Evolutionary conservation across 768 basidiomycete genomes (phyloP), one percentile per base, ranked within the genome.

Genomic region (Tulasnella sp.): DNA sequence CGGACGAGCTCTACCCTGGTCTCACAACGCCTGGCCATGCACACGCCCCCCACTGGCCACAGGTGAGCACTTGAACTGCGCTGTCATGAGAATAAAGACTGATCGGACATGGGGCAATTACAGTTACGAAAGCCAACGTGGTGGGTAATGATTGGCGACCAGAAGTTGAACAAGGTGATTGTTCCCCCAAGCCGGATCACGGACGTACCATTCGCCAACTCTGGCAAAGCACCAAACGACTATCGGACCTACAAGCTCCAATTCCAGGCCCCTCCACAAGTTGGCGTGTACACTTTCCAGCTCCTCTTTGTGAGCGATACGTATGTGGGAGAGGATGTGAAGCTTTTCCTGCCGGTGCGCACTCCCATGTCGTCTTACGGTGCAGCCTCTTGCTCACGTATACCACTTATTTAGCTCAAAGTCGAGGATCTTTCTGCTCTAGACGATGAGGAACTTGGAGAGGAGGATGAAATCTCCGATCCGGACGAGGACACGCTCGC

Each of bases 401-500:
- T 62, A 1, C 42, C 9, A 1, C 21, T 53, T 21, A 38, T 64
- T 8, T 64, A 94, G 90, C 82, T 96, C 63, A 85, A 86, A 69
- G 85, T 96, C 32, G 88, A 93, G 55, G 85, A 90, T 43, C 73
- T 80, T 3, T 77, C 83, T 9, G 75, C 75, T 1, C 73, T 85
- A 17, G 74, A 69, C 10, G 73, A 74, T 0, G 83, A 83, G 4
- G 85, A 85, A 42, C 75, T 78, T 58, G 78, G 73, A 27, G 74
- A 74, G 21, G 94, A 95, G 34, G 93, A 97, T 67, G 94, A 96
- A 61, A 99, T 98, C 64, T 96, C 93, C 0, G 96, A 98, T 51
- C 96, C 96, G 0, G 96, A 98, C 29, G 96, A 98, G 71, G 96
- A 98, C 71, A 81, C 86, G 24, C 74, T 98, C 53, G 96, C 93